Evolutionary conservation across 768 basidiomycete species (phyloP), one percentile per base, ranked within the genome.

Genomic region (Chalciporus sphaerocephalus): DNA sequence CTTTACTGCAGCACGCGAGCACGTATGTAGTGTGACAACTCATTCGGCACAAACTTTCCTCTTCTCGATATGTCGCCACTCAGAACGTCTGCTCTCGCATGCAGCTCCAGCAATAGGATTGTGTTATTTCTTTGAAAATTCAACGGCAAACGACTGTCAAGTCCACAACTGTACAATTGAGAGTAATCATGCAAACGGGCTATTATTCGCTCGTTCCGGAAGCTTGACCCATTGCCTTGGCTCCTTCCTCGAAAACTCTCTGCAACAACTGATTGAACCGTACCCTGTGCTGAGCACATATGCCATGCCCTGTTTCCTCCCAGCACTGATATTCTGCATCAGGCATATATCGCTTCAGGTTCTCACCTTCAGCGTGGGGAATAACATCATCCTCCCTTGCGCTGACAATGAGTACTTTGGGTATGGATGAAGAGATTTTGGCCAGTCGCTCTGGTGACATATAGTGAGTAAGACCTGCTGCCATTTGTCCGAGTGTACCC

Each of bases 401-500:
- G 0, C 83, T 85, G n/a, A 88, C 56, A 27, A 79, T 81, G 23
- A 73, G 54, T 7, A 88, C 73, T 57, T 87, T 87, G 10, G 86
- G 82, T 17, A 90, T 75, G 4, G 69, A 66, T 0, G 62, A 58
- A 0, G 80, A 77, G 36, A 87, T 76, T 27, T 48, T 58, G 11
- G 65, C 62, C 16, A 85, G 70, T 5, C 75, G 72, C 0, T 70
- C 69, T 0, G 74, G 62, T 5, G 67, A 56, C 52, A 88, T 80
- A 42, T 73, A 57, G 57, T 91, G 87, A 0, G 81, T 84, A 1
- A 86, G 51, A 0, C 57, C 81, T 1, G 89, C 86, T 12, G 68
- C 71, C 78, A 86, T 81, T 61, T 92, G 91, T 10, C 84, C 87
- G 13, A 92, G 46, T 21, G 76, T 66, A 0, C 89, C 89, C 15